Evolutionary conservation across 192 early-diverging fungal species (phyloP), one percentile per base, ranked within the genome.

Genomic region (Irineochytrium annulatum): DNA sequence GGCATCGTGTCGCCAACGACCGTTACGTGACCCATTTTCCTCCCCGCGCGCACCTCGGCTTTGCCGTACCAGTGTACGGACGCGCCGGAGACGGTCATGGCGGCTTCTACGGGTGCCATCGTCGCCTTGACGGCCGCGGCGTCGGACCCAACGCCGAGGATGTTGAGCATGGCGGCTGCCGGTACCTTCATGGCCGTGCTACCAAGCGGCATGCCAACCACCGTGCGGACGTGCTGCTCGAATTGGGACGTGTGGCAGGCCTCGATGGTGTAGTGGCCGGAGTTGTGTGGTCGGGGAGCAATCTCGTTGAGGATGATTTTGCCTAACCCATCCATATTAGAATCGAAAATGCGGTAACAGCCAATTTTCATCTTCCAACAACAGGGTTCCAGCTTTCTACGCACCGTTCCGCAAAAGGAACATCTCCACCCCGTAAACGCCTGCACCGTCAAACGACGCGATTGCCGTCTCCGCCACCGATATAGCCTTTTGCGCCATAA

Each of bases 1-100:
- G 84, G 68, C 71, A 92, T 89, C 1, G 87, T 87, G 53, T 95
- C 87, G 24, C 87, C 93, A 3, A 92, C 91, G 5, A 97, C 79
- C 3, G 91, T 97, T 59, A 99, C 87, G 71, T 99, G 97, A 14
- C 93, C 97, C 94, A 99, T 97, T 72, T 99, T 99, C 52, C 97
- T 84, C 27, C 89, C 97, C 27, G 75, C 74, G 43, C 90, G 86
- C 64, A 87, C 90, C 30, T 87, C 93, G 26, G 76, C 82, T 76
- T 99, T 99, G 39, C 97, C 97, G 60, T 99, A 99, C 8, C 94
- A 73, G 69, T 99, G 95, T 27, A 94, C 87, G 0, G 92, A 91
- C 14, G 94, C 83, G 32, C 94, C 94, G 5, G 88, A 85, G 29
- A 90, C 77, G 0, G 77, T 58, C n/a, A 95, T 70, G 24, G 95